These are phyloP conservation scores for Alloascoidea africana DNA, from an alignment of 805 yeast genomes.

Conservation along the genomic window DNA sequence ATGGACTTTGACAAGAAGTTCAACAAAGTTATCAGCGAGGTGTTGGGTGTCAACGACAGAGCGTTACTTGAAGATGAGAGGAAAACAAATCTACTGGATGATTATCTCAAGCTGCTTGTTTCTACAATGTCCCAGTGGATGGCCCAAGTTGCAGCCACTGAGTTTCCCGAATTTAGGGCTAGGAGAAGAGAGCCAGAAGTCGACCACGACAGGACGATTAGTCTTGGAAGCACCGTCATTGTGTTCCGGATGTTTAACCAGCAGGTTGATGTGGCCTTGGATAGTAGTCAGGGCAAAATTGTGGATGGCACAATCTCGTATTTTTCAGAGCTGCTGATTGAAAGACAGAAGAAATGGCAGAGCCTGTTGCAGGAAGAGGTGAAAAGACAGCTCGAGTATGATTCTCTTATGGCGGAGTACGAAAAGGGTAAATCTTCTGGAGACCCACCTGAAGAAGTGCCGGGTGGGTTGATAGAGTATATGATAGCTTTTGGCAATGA, in stretches of 20 bases:
- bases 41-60: conserved; percentile 32
- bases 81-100: conserved; percentile 59
- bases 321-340: conserved; percentile 43
- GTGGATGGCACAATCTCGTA: conserved; percentile 64
- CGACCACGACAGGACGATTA: conserved; percentile 48
- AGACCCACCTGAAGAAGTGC: conserved; percentile 27
- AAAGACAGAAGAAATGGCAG: conserved; percentile 52
- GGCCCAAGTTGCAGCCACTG: conserved; percentile 47
- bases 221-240: conserved; percentile 64
- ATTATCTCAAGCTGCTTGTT: conserved; percentile 59
- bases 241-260: conserved; percentile 77
- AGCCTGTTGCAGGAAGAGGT: conserved; percentile 39
- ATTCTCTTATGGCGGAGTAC: conserved; percentile 17
- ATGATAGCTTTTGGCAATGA: conserved; percentile 75
- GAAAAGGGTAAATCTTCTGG: conserved; percentile 17
- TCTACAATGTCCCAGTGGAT: conserved; percentile 80
- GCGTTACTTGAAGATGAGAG: conserved; percentile 46
- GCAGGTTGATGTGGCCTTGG: conserved; percentile 79
- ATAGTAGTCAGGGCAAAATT: conserved; percentile 67
- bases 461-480: conserved; percentile 74
- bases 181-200: conserved; percentile 62
- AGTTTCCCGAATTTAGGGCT: conserved; percentile 43
- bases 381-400: conserved; percentile 13
- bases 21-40: conserved; percentile 32
- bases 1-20: conserved; percentile 64